Conservation (phyloP, 192 early-diverging fungal species). For the Pilaira anomala region DNA sequence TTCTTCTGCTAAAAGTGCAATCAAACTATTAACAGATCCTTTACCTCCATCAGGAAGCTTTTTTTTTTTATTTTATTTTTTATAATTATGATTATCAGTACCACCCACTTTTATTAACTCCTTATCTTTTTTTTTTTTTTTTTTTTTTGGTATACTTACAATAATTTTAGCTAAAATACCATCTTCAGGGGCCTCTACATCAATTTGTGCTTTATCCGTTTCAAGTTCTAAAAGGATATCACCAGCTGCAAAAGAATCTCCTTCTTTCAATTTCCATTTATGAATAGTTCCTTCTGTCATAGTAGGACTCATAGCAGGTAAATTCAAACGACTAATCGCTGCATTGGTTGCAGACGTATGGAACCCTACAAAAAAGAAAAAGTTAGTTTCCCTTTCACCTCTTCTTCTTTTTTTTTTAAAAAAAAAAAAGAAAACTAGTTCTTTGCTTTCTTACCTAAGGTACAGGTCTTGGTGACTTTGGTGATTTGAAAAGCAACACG, state of each 20-base stretch:
- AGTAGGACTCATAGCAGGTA: conserved; percentile 96
- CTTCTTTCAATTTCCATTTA: conserved; percentile 88
- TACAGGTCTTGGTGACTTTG: too few species aligned
- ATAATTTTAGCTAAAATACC: conserved; percentile 93
- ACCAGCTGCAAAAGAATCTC: conserved; percentile 84
- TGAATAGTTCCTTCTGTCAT: conserved; percentile 97
- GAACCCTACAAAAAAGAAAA: conserved; percentile 34
- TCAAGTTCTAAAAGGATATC: conserved; percentile 95
- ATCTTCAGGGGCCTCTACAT: conserved; percentile 97
- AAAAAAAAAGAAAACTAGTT: too few species aligned
- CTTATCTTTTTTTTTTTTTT: background rate
- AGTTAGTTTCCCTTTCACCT: background rate
- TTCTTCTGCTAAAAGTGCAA: conserved; percentile 87
- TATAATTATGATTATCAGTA: background rate
- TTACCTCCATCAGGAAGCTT: conserved; percentile 63
- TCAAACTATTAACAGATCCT: conserved; percentile 69
- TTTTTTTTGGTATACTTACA: conserved; percentile 31
- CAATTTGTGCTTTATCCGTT: conserved; percentile 99
- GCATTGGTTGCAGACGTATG: conserved; percentile 46
- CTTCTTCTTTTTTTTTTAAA: background rate
- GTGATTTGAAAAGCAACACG: too few species aligned
- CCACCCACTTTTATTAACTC: conserved; percentile 6
- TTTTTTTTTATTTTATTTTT: background rate
- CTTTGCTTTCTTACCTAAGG: too few species aligned
- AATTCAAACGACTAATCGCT: conserved; percentile 60